Percentiles rank a stretch among this genome's conserved stretches.
These are phyloP conservation scores for Elsinoe necatrix DNA, from an alignment of 2,329 filamentous ascomycete species.

Conservation along the genomic window DNA sequence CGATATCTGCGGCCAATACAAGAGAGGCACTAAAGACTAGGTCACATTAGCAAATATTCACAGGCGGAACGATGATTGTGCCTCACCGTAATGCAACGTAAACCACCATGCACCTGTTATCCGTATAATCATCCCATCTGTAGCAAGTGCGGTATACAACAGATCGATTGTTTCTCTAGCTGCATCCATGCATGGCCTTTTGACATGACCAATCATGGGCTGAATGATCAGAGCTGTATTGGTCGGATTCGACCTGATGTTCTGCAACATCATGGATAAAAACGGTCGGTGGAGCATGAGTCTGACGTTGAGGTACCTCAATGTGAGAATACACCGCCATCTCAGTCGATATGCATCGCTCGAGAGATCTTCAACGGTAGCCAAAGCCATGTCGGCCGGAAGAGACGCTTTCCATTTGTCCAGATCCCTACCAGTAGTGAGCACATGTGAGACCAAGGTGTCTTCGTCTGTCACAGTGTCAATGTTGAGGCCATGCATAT, in stretches of 20 bases:
- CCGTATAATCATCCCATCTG: constrained; percentile 19
- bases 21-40: constrained; percentile 15
- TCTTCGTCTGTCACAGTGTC: constrained; percentile 19
- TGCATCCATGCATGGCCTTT: constrained; percentile 29
- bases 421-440: constrained; percentile 20
- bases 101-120: constrained; percentile 37
- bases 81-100: constrained; percentile 32
- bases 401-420: constrained; percentile 32
- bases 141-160: constrained; percentile 24
- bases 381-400: constrained; percentile 24
- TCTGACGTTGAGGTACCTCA: constrained; percentile 37
- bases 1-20: constrained; percentile 12
- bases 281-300: constrained; percentile 37
- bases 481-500: background rate
- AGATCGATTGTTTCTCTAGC: constrained; percentile 32
- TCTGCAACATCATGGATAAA: constrained; percentile 13
- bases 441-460: background rate
- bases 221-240: constrained; percentile 16
- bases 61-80: background rate
- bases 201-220: constrained; percentile 20
- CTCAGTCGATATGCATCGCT: constrained; percentile 22
- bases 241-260: constrained; percentile 27
- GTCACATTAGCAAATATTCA: background rate
- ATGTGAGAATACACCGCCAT: constrained; percentile 37
- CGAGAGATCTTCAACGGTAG: constrained; percentile 1